These are phyloP conservation scores for Boletus sp. DNA, from an alignment of 1,284 basidiomycete species.

Conservation along the genomic window DNA sequence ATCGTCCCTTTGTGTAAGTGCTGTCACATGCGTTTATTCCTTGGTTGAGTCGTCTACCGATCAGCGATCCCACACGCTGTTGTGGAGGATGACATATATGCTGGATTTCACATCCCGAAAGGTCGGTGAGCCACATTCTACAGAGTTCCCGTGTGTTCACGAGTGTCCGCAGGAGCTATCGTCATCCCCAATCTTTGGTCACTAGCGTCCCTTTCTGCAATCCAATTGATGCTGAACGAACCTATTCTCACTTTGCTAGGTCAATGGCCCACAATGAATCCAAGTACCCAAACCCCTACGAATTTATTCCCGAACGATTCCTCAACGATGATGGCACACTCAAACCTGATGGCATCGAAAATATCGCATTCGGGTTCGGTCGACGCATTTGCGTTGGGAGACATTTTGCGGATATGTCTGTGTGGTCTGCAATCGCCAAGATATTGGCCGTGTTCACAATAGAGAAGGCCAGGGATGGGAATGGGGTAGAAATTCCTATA, in stretches of 20 bases:
- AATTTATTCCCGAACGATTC: too few relatives aligned
- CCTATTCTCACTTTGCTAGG: conserved; percentile 7
- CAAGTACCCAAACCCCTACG: conserved; percentile 18
- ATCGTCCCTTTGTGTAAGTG: conserved; percentile 12
- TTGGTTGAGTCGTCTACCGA: neutral
- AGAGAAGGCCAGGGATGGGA: conserved; percentile 14
- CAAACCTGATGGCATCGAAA: conserved; percentile 3
- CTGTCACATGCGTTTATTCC: too few relatives aligned
- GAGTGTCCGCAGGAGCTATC: conserved; percentile 10
- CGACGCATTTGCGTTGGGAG: conserved; percentile 23
- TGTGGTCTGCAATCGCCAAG: conserved; percentile 20
- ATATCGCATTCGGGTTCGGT: conserved; percentile 22
- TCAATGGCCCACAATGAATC: conserved; percentile 22
- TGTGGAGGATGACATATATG: conserved; percentile 24
- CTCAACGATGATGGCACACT: conserved; percentile 16
- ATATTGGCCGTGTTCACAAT: conserved; percentile 21
- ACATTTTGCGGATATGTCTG: conserved; percentile 17
- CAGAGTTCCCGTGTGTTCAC: neutral
- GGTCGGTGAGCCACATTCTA: conserved; percentile 5
- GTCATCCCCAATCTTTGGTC: conserved; percentile 25
- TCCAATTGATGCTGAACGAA: neutral
- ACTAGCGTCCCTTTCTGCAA: neutral
- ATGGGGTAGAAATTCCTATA: conserved; percentile 25
- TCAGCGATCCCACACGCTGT: conserved; percentile 22
- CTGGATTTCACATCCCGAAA: conserved; percentile 23